A percentile compares a stretch with the other conserved stretches of the same genome.
Conservation (phyloP, 2,329 filamentous ascomycete genomes). For the Fusarium acutatum region DNA sequence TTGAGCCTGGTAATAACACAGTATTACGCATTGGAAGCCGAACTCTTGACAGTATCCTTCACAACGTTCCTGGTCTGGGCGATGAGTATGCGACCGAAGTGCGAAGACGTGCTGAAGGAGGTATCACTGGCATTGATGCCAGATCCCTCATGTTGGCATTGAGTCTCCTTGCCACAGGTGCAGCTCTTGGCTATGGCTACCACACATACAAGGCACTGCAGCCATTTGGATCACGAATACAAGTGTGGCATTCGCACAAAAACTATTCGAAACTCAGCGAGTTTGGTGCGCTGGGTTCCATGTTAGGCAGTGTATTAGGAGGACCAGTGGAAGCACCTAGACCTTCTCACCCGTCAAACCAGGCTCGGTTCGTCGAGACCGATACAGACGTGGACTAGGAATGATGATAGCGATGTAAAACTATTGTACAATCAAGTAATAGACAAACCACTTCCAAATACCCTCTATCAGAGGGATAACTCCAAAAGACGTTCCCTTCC, state of each 20-base stretch:
- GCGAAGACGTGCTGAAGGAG: slow-evolving; percentile 49
- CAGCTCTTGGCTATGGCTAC: slow-evolving; percentile 51
- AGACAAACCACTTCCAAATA: slow-evolving; percentile 10
- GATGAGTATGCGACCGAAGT: slow-evolving; percentile 48
- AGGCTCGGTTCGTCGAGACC: slow-evolving; percentile 46
- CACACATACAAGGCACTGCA: slow-evolving; percentile 52
- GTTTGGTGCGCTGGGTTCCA: slow-evolving; percentile 58
- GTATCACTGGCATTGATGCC: slow-evolving; percentile 45
- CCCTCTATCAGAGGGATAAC: not conserved
- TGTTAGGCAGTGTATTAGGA: slow-evolving; percentile 51
- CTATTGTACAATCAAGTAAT: slow-evolving; percentile 29
- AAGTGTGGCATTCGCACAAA: slow-evolving; percentile 52
- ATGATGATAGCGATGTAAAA: slow-evolving; percentile 24
- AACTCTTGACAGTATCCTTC: slow-evolving; percentile 47
- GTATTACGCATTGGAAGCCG: slow-evolving; percentile 42
- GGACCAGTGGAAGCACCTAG: slow-evolving; percentile 23
- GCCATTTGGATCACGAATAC: slow-evolving; percentile 55
- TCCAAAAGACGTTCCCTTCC: slow-evolving; percentile 21
- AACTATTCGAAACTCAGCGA: slow-evolving; percentile 48
- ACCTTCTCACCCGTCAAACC: slow-evolving; percentile 6
- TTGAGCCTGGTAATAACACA: slow-evolving; percentile 28
- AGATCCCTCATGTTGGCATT: slow-evolving; percentile 45
- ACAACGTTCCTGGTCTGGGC: slow-evolving; percentile 48
- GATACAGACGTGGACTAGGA: slow-evolving; percentile 49
- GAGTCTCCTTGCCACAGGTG: slow-evolving; percentile 49